Percentiles rank a stretch among this genome's conserved stretches.
phyloP scores from a whole-genome alignment of 179 eudicot species.

The Actinidia chinensis region DNA sequence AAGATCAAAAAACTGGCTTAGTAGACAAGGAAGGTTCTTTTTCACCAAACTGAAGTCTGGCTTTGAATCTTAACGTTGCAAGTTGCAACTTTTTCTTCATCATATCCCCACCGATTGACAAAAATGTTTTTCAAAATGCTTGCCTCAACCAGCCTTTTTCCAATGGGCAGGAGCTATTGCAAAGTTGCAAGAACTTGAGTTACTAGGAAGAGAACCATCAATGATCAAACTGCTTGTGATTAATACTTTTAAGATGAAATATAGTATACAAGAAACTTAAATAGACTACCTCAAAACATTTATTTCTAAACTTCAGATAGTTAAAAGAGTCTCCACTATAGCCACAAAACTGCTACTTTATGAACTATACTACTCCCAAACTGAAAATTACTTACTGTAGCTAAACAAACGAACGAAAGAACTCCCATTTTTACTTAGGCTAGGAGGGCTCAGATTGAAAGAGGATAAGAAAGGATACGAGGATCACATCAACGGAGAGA shows the following conservation, averaged over 20 bases:
- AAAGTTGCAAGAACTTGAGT: too few species aligned
- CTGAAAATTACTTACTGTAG: not conserved
- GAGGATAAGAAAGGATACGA: not conserved
- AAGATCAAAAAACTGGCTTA: too few species aligned
- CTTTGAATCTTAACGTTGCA: too few species aligned
- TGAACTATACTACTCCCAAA: not conserved
- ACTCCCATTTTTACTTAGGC: slow-evolving; percentile 1
- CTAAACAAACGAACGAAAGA: not conserved
- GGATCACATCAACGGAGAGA: not conserved
- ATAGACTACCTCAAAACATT: not conserved
- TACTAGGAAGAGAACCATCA: too few species aligned
- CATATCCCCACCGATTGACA: not conserved
- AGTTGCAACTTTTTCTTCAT: too few species aligned
- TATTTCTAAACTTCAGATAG: too few species aligned
- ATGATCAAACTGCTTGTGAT: too few species aligned
- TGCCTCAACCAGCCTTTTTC: not conserved
- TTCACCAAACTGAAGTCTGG: too few species aligned
- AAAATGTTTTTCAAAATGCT: not conserved
- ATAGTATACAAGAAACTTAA: not conserved
- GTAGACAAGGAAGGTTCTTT: too few species aligned
- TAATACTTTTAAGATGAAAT: not conserved
- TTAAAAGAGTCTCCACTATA: not conserved
- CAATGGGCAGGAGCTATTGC: not conserved
- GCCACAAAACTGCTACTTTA: not conserved
- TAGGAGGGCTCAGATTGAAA: not conserved